These are phyloP conservation scores for Suhomyces sp. DNA, from an alignment of 805 yeast species.

Conservation along the genomic window DNA sequence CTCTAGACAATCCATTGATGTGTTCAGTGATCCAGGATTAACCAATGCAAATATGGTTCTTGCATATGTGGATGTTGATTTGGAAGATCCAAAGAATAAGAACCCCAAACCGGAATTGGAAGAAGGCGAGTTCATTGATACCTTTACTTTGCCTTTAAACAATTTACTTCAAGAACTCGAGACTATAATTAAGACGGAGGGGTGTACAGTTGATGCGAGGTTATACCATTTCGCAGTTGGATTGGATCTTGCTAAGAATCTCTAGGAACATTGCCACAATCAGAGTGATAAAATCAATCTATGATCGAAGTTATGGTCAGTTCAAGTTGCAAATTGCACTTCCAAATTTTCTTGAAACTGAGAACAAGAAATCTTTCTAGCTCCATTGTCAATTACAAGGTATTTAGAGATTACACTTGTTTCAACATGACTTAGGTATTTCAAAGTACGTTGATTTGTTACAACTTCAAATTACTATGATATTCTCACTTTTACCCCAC, in stretches of 20 bases:
- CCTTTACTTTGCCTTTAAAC: slow-evolving; percentile 69
- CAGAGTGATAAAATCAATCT: too few species aligned
- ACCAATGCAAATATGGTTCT: slow-evolving; percentile 84
- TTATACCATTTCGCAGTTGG: slow-evolving; percentile 87
- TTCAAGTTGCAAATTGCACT: too few species aligned
- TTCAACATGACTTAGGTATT: too few species aligned
- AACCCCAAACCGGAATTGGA: slow-evolving; percentile 77
- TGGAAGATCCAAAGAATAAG: slow-evolving; percentile 60
- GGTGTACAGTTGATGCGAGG: slow-evolving; percentile 82
- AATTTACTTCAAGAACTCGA: slow-evolving; percentile 55
- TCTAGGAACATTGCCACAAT: too few species aligned
- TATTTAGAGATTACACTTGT: too few species aligned
- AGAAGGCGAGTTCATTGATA: slow-evolving; percentile 89
- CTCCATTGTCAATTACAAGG: too few species aligned
- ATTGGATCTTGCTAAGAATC: slow-evolving; percentile 50
- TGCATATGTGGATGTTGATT: slow-evolving; percentile 76
- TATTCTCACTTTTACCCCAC: too few species aligned
- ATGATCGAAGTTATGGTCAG: too few species aligned
- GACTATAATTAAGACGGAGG: slow-evolving; percentile 52
- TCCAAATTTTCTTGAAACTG: too few species aligned
- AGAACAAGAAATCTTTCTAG: too few species aligned
- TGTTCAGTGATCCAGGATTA: slow-evolving; percentile 79
- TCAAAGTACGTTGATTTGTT: too few species aligned
- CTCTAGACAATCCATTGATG: slow-evolving; percentile 23
- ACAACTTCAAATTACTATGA: too few species aligned